These are phyloP conservation scores for Ustilago bromivora DNA, from an alignment of 1,284 basidiomycete species.

Conservation along the genomic window DNA sequence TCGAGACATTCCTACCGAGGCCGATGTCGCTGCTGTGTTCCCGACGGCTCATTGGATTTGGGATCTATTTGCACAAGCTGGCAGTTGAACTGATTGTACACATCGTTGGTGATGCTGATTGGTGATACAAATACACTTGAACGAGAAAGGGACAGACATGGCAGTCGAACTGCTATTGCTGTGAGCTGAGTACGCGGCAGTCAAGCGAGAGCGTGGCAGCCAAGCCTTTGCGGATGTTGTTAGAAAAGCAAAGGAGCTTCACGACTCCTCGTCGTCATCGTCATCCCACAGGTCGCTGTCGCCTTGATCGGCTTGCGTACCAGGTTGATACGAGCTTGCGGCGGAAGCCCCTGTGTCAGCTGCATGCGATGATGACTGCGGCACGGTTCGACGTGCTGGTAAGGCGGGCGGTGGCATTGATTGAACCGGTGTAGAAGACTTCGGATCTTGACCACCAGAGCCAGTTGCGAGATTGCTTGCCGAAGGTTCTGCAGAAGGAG, in stretches of 20 bases:
- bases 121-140: neutral
- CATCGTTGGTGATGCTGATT: neutral
- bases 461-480: neutral
- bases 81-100: neutral
- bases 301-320: constrained; percentile 18
- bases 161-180: neutral
- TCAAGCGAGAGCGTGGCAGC: neutral
- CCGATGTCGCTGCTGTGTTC: too few species aligned
- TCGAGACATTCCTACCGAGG: too few species aligned
- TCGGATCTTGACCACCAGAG: constrained; percentile 6
- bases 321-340: neutral
- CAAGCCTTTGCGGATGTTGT: neutral
- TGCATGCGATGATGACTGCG: constrained; percentile 4
- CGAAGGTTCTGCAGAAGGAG: neutral
- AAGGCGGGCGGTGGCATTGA: constrained; percentile 45
- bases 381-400: constrained; percentile 25
- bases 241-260: neutral
- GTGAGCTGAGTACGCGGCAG: neutral
- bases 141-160: neutral
- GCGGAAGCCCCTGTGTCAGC: neutral
- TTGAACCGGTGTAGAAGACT: constrained; percentile 8
- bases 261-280: constrained; percentile 15
- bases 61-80: too few species aligned
- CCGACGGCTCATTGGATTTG: too few species aligned
- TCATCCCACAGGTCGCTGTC: constrained; percentile 55